These are phyloP conservation scores for Sechiopsis laciniata DNA, from an alignment of 306 rosid species.

Conservation along the genomic window DNA sequence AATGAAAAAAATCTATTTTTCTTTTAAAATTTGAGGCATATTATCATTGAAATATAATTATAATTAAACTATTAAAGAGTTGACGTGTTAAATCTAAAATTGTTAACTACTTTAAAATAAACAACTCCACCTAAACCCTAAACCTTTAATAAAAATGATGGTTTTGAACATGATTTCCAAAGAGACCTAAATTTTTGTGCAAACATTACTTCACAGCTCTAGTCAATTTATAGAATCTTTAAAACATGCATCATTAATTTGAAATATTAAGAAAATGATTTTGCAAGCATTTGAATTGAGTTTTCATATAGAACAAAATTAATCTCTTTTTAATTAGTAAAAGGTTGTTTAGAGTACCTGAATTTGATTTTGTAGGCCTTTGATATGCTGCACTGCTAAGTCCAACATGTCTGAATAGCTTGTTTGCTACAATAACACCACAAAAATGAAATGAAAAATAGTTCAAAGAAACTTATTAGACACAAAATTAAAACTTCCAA, in stretches of 20 bases:
- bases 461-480: too few species aligned
- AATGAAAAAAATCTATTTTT: neutral
- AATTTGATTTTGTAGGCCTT: slow-evolving; percentile 87
- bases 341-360: slow-evolving; percentile 47
- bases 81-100: too few species aligned
- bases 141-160: too few species aligned
- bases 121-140: too few species aligned
- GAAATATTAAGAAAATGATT: neutral
- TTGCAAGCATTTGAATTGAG: neutral
- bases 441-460: too few species aligned
- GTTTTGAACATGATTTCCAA: neutral
- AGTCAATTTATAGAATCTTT: too few species aligned
- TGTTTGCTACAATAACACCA: slow-evolving; percentile 61
- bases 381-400: slow-evolving; percentile 93
- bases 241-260: neutral
- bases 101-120: too few species aligned
- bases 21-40: too few species aligned
- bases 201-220: neutral
- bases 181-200: neutral
- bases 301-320: neutral
- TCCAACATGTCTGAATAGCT: slow-evolving; percentile 97
- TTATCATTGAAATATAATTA: too few species aligned
- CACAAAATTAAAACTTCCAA: too few species aligned
- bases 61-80: too few species aligned
- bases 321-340: neutral